Evolutionary conservation across 208 protist genomes (phyloP).

Genomic region (Phytomonas francai): DNA sequence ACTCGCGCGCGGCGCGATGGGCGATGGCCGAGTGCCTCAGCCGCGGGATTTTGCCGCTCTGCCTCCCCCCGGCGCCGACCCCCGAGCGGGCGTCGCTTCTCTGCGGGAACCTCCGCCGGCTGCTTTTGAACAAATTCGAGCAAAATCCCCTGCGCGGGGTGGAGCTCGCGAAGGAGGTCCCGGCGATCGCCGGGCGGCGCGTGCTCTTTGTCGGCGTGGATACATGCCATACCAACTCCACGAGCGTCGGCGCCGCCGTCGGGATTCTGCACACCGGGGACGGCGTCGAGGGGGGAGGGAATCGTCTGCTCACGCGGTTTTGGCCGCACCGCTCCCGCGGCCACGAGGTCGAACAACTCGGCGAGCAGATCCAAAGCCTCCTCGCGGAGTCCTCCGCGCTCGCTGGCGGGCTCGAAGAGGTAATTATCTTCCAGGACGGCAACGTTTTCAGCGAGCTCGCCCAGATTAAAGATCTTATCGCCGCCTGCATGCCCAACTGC

Average conservation of each 20-base stretch:
- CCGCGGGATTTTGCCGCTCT: constrained; percentile 54
- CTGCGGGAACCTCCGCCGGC: constrained; percentile 29
- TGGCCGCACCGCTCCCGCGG: constrained; percentile 73
- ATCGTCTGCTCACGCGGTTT: constrained; percentile 63
- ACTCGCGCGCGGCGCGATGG: constrained; percentile 64
- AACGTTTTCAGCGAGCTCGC: constrained; percentile 73
- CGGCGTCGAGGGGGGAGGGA: too few species aligned
- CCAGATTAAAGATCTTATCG: constrained; percentile 50
- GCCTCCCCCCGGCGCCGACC: constrained; percentile 28
- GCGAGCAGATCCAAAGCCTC: constrained; percentile 42
- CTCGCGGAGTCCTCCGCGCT: constrained; percentile 23
- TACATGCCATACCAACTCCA: constrained; percentile 69
- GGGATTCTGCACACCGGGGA: constrained; percentile 53
- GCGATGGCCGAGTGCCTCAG: constrained; percentile 71
- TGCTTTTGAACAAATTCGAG: constrained; percentile 52
- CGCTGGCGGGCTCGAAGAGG: constrained; percentile 73
- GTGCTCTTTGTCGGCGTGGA: constrained; percentile 82
- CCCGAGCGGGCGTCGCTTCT: constrained; percentile 27
- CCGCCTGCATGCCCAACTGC: constrained; percentile 29
- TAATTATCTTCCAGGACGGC: constrained; percentile 85
- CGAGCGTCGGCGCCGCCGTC: constrained; percentile 59
- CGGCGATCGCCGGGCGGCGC: constrained; percentile 35
- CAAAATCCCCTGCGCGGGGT: constrained; percentile 65
- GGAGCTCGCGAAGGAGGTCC: constrained; percentile 51
- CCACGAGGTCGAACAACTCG: constrained; percentile 45